These are phyloP conservation scores for Cocos nucifera DNA, from an alignment of 176 grass and related monocot genomes.

Conservation along the genomic window DNA sequence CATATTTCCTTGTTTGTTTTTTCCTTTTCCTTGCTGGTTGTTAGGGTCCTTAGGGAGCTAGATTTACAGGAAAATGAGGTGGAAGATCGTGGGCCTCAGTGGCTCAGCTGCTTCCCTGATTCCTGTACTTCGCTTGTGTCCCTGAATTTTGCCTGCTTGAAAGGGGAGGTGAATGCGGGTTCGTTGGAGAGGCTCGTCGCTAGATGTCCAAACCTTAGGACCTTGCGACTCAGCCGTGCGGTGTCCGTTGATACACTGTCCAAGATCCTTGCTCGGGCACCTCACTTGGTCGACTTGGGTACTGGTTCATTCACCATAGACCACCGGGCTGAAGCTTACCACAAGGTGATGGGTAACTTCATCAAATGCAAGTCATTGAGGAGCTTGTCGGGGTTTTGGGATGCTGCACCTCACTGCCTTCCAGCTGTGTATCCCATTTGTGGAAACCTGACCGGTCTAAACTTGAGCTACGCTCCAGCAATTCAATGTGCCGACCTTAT, in stretches of 20 bases:
- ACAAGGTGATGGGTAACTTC: conserved; percentile 33
- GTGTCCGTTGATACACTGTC: conserved; percentile 55
- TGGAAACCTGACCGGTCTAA: conserved; percentile 53
- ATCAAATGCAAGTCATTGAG: conserved; percentile 56
- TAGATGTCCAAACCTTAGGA: conserved; percentile 63
- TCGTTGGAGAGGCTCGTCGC: conserved; percentile 62
- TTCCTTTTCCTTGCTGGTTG: conserved; percentile 11
- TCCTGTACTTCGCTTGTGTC: conserved; percentile 66
- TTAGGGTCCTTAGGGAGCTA: conserved; percentile 58
- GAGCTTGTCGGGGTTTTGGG: conserved; percentile 84
- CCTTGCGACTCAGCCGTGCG: conserved; percentile 61
- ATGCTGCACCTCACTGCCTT: conserved; percentile 38
- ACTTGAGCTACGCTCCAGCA: conserved; percentile 65
- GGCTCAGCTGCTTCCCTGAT: conserved; percentile 81
- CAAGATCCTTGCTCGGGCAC: conserved; percentile 46
- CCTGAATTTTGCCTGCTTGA: conserved; percentile 81
- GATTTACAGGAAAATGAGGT: conserved; percentile 97
- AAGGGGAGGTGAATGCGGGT: conserved; percentile 50
- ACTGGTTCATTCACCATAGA: conserved; percentile 52
- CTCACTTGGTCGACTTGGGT: conserved; percentile 57
- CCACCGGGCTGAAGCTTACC: conserved; percentile 31
- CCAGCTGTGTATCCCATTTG: conserved; percentile 44
- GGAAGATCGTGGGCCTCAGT: conserved; percentile 68
- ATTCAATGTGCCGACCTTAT: conserved; percentile 50
- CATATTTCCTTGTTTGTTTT: background rate